phyloP scores from a whole-genome alignment of 371 early-diverging fungal genomes.

The Mucor velutinosus region DNA sequence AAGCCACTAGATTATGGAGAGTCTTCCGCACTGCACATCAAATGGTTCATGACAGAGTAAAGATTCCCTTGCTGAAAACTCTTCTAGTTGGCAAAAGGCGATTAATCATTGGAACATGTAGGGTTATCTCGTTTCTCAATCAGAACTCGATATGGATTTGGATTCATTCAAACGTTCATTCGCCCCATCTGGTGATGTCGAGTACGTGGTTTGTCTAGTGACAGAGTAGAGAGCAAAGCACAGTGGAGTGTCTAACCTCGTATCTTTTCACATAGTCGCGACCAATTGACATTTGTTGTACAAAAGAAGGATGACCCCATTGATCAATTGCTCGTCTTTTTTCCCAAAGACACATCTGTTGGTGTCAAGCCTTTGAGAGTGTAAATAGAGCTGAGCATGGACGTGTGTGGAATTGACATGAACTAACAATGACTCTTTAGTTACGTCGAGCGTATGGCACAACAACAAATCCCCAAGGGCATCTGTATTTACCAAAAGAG shows the following conservation, averaged over 20 bases:
- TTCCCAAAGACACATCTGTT: conserved; percentile 88
- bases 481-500: conserved; percentile 85
- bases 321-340: conserved; percentile 90
- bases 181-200: conserved; percentile 75
- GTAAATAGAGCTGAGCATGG: conserved; percentile 33
- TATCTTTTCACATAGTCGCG: conserved; percentile 75
- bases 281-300: conserved; percentile 83
- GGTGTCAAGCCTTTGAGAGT: conserved; percentile 92
- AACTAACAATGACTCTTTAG: conserved; percentile 35
- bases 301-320: conserved; percentile 80
- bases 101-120: conserved; percentile 27
- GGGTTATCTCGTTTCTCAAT: conserved; percentile 84
- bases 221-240: neutral
- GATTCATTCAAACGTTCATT: conserved; percentile 78
- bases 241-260: no score
- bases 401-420: neutral
- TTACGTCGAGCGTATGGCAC: conserved; percentile 83
- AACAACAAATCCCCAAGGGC: conserved; percentile 78
- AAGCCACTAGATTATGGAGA: conserved; percentile 78
- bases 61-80: no score
- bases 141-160: conserved; percentile 83
- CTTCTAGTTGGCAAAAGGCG: neutral
- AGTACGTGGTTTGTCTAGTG: conserved; percentile 69
- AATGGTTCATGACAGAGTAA: conserved; percentile 85
- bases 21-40: conserved; percentile 89